Base-by-base conservation (phyloP, 2,329 filamentous ascomycete genomes). In the Plenodomus lindquistii region DNA sequence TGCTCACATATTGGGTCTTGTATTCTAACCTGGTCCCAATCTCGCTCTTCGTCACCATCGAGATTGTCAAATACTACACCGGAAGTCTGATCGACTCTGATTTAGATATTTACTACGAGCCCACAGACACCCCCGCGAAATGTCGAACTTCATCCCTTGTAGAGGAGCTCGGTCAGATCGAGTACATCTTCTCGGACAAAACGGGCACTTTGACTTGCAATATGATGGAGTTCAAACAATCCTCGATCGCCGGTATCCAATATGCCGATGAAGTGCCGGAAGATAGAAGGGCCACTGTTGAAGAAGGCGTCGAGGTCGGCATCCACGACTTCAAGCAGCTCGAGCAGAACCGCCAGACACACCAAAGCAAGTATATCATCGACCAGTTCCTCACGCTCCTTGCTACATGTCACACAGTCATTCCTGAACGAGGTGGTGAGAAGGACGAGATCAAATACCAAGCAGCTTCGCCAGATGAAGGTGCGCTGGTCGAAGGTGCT, bases 161-260 rank as follows among this genome's bases (percentile, higher is more conserved):
- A 10, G 94, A 99, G 75, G 95, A 99, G 68, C 77, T 99, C 37
- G 94, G 94, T 46, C 96, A 97, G 82, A 95, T 99, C 37, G 94
- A 97, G 67, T 99, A 95, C 66, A 94, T 99, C 56, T 99, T 99
- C 72, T 97, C 91, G 0, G 93, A 97, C 78, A 97, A 97, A 78
- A 97, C 93, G 1, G 93, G 93, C 37, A 97, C 93, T 3, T 78
- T 97, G 65, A 97, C 93, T n/a, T 96, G 92, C 75, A 97, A 97
- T 69, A 86, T 91, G 81, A 97, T 99, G 94, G 93, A 97, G 72
- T 99, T 97, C 73, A 91, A 91, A 69, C 91, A 97, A 73, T 95
- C 89, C 65, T 88, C 89, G 0, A 97, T 99, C 66, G 90, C 85
- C 20, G 94, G 94, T 20, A 86, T 97, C 44, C 93, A 96, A 74